Base-by-base conservation (phyloP, 2,329 filamentous ascomycete genomes). In the Basipetospora chlamydospora region DNA sequence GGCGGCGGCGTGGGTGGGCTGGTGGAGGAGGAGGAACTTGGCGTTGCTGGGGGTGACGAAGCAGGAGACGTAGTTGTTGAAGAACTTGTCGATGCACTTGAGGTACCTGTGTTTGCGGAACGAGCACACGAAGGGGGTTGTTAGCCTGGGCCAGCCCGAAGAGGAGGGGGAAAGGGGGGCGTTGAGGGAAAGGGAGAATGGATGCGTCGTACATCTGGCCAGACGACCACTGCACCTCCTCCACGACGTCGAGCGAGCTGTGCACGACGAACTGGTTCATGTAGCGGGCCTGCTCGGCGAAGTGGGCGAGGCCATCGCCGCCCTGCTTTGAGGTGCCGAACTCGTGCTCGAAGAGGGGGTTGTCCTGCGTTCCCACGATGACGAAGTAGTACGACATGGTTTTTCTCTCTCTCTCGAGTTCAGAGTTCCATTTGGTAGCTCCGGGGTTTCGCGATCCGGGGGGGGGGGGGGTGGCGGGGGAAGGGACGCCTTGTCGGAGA, bases 201-300 rank as follows among this genome's bases (percentile, higher is more conserved):
- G 30, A 33, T 2, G 21, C 16, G n/a, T 54, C 66, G 44, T 63
- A 92, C 85, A 93, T 80, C 47, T 83, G 78, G 4, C 82, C 81
- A 42, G 68, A 83, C 6, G 76, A 80, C 88, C 90, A 98, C 61
- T 96, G 90, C 21, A 88, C 77, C 59, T 98, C 90, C 61, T 98
- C 90, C 35, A 94, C 82, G 31, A 96, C 84, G 57, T 98, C 90
- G 39, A 98, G 66, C 46, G 83, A 83, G 47, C 84, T 87, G 63
- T 98, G 88, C 22, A 94, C 77, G 53, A 96, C 85, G 64, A 98
- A 96, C 58, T 95, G 90, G 63, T 95, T 95, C 68, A 95, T 80
- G 57, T 93, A 84, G 44, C 84, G 77, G 38, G 88, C 81, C 51
- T 92, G 79, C 45, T 93, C 83, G 40, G 73, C 75, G 66, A 95